These are phyloP conservation scores for Arthrinium puccinioides DNA, from an alignment of 2,329 filamentous ascomycete genomes.

Conservation along the genomic window DNA sequence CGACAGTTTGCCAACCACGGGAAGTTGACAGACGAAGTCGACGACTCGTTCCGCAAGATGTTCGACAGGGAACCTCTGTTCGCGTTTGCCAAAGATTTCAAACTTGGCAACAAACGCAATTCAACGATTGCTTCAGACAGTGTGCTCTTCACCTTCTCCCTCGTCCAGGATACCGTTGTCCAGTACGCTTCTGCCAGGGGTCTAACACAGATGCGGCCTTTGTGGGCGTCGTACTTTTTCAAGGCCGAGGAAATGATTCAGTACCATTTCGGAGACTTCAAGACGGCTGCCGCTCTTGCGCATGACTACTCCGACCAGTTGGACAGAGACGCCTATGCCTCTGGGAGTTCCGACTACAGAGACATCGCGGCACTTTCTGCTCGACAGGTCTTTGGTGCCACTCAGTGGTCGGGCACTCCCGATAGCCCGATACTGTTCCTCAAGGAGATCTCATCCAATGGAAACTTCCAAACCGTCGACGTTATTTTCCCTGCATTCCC, in stretches of 20 bases:
- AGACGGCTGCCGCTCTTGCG: slow-evolving; percentile 55
- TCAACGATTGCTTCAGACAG: slow-evolving; percentile 35
- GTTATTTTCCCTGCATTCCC: slow-evolving; percentile 83
- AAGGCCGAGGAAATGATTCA: slow-evolving; percentile 55
- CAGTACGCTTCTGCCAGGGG: slow-evolving; percentile 73
- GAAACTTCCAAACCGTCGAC: slow-evolving; percentile 79
- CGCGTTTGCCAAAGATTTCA: slow-evolving; percentile 65
- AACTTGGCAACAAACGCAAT: slow-evolving; percentile 30
- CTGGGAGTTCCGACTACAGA: slow-evolving; percentile 67
- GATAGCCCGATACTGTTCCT: slow-evolving; percentile 69
- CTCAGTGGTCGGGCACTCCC: slow-evolving; percentile 65
- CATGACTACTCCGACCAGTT: slow-evolving; percentile 68
- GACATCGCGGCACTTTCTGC: slow-evolving; percentile 73
- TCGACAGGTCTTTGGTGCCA: slow-evolving; percentile 73
- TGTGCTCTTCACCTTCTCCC: slow-evolving; percentile 67
- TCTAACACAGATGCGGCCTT: slow-evolving; percentile 67
- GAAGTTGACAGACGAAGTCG: slow-evolving; percentile 57
- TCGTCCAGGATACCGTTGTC: slow-evolving; percentile 71
- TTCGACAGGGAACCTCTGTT: slow-evolving; percentile 77
- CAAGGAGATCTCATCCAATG: slow-evolving; percentile 81
- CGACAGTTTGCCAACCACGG: slow-evolving; percentile 63
- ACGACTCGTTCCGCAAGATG: slow-evolving; percentile 60
- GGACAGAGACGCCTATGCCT: slow-evolving; percentile 62
- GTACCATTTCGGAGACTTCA: slow-evolving; percentile 72
- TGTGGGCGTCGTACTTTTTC: slow-evolving; percentile 72